These are phyloP conservation scores for Lactarius vividus DNA, from an alignment of 768 basidiomycete genomes.

Conservation along the genomic window DNA sequence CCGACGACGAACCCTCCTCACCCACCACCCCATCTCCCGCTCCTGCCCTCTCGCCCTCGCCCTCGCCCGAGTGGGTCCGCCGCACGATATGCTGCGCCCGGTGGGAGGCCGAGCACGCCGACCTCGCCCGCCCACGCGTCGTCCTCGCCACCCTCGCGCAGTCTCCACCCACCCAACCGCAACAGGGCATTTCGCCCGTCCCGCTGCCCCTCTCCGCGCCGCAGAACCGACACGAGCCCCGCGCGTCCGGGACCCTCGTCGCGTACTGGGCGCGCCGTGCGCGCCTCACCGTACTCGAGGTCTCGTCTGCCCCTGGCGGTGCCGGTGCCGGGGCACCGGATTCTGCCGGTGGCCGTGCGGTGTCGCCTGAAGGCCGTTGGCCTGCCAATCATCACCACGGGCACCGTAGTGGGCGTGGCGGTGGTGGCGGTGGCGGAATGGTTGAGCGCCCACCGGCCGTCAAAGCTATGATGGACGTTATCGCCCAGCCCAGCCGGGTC, in stretches of 20 bases:
- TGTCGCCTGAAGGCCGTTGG: slow-evolving; percentile 34
- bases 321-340: not conserved
- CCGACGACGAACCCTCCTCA: slow-evolving; percentile 32
- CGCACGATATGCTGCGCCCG: slow-evolving; percentile 79
- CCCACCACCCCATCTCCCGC: slow-evolving; percentile 30
- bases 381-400: slow-evolving; percentile 20
- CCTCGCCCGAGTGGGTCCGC: slow-evolving; percentile 81
- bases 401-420: slow-evolving; percentile 12
- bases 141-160: slow-evolving; percentile 53
- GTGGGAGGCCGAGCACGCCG: slow-evolving; percentile 66
- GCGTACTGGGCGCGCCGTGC: slow-evolving; percentile 66
- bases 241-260: slow-evolving; percentile 62
- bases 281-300: slow-evolving; percentile 53
- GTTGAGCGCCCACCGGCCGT: slow-evolving; percentile 79
- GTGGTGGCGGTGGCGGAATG: slow-evolving; percentile 41
- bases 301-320: slow-evolving; percentile 40
- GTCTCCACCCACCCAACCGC: slow-evolving; percentile 7
- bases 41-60: slow-evolving; percentile 32
- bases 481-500: slow-evolving; percentile 69
- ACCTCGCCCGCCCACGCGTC: slow-evolving; percentile 44
- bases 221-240: slow-evolving; percentile 58
- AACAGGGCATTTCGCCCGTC: slow-evolving; percentile 47
- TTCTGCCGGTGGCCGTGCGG: slow-evolving; percentile 21
- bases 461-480: slow-evolving; percentile 78
- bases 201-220: slow-evolving; percentile 60